phyloP scores from a whole-genome alignment of 2,329 filamentous ascomycete species.

The Chalara sp. region DNA sequence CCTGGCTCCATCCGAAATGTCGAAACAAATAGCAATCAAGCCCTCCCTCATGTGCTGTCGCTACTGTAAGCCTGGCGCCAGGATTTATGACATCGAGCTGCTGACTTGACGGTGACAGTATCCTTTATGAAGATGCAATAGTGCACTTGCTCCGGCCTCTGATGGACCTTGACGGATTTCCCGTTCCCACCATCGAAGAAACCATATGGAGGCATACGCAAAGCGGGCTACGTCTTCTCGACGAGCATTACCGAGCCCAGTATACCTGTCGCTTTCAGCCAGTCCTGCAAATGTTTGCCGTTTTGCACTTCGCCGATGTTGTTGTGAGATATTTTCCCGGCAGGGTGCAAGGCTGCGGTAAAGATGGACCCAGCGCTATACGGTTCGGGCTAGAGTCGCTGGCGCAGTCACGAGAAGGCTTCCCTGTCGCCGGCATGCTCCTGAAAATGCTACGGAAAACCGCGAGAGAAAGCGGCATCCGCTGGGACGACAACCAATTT shows the following conservation, averaged over 20 bases:
- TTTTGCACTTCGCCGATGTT: constrained; percentile 25
- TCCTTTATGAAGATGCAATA: constrained; percentile 23
- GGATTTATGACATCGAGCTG: neutral
- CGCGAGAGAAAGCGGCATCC: constrained; percentile 18
- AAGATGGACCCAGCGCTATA: constrained; percentile 21
- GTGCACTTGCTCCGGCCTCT: constrained; percentile 25
- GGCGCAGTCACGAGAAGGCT: constrained; percentile 21
- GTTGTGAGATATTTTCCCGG: constrained; percentile 24
- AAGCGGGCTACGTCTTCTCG: constrained; percentile 24
- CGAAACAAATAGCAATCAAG: constrained; percentile 13
- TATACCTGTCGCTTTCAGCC: constrained; percentile 27
- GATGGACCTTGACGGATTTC: constrained; percentile 21
- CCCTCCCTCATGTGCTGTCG: constrained; percentile 26
- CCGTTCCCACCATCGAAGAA: constrained; percentile 18
- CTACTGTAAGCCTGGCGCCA: constrained; percentile 21
- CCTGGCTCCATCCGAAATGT: constrained; percentile 17
- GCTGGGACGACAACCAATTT: constrained; percentile 14
- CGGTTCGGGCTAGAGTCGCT: constrained; percentile 23
- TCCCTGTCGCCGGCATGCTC: constrained; percentile 25
- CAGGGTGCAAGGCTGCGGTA: constrained; percentile 12
- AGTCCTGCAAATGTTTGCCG: constrained; percentile 27
- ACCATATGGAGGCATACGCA: constrained; percentile 25
- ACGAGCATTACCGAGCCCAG: constrained; percentile 20
- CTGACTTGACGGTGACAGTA: constrained; percentile 18
- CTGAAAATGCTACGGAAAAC: constrained; percentile 24